Base-by-base conservation (phyloP, 106 monocot genomes). In the Acorus gramineus region DNA sequence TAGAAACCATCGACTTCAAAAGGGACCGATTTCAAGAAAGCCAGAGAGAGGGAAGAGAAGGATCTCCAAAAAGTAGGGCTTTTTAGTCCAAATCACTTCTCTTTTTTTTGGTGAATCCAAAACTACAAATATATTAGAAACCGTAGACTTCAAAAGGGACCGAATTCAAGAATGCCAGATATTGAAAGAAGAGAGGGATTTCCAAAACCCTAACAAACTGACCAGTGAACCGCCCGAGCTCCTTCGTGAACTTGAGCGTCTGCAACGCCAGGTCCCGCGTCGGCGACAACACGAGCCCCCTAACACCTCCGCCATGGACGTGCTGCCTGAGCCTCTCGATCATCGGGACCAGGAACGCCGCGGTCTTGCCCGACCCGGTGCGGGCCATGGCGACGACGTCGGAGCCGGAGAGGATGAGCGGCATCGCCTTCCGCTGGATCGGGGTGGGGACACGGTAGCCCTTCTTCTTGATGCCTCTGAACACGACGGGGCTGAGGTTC, bases 361-460 rank as follows among this genome's bases (percentile, higher is more conserved):
- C 95, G 4, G 95, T 95, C 82, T 95, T 95, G 9, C 95, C 95
- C 3, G 95, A 95, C 1, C 90, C 95, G 3, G 95, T 95, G 3
- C 86, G 79, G 11, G 95, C 95, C 95, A 95, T 95, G 64, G 95
- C 95, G 47, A 90, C 95, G 28, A 89, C 85, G 61, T 90, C 95
- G 11, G 69, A 69, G 44, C 95, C 95, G 51, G 90, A 57, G 53
- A 95, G 86, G 59, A 95, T 87, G 46, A 82, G 66, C 7, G 95
- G 95, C 72, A 95, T 95, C 8, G 95, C 74, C 78, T 87, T 90
- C 11, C 95, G 74, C 85, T 95, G 95, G 62, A 95, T 95, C 44
- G 86, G 86, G 7, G 90, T 95, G 9, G 95, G 95, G 4, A 90
- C 90, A 10, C 76, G 77, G 82, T 95, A 95, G 0, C 95, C 95